Percentiles rank a stretch among this genome's conserved stretches.
Evolutionary conservation across 139 green algal genomes (phyloP).

Genomic region (Picochlorum sp.): DNA sequence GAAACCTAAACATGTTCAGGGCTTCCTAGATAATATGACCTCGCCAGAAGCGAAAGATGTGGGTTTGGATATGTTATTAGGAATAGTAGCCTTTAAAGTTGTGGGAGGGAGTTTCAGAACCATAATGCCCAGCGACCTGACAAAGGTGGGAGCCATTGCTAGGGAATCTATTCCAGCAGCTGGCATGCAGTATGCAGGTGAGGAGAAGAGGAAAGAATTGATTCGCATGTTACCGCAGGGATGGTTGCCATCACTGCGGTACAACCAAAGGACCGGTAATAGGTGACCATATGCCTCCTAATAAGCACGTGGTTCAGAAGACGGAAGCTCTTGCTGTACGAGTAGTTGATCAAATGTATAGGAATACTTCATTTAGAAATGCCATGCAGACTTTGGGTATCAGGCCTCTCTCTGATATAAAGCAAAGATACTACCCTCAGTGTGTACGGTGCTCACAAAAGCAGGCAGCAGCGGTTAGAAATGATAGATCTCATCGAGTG

Average conservation of each 20-base stretch:
- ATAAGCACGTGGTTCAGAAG: conserved; percentile 45
- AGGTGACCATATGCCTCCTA: conserved; percentile 77
- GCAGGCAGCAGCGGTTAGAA: conserved; percentile 45
- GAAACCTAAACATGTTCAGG: neutral
- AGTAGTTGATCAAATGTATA: neutral
- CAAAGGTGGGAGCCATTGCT: conserved; percentile 48
- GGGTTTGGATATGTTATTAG: conserved; percentile 43
- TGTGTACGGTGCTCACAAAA: conserved; percentile 46
- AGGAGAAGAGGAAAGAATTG: conserved; percentile 32
- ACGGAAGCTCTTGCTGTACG: neutral
- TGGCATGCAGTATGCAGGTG: conserved; percentile 41
- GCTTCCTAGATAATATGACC: conserved; percentile 11
- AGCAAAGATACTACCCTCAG: conserved; percentile 41
- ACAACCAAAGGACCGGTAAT: conserved; percentile 37
- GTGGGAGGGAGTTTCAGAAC: conserved; percentile 52
- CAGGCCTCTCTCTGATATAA: conserved; percentile 8
- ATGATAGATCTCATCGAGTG: conserved; percentile 33
- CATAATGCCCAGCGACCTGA: conserved; percentile 64
- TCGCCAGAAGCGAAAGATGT: conserved; percentile 23
- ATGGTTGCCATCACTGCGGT: conserved; percentile 78
- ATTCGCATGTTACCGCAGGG: conserved; percentile 31
- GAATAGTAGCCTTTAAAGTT: conserved; percentile 48
- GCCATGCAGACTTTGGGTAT: conserved; percentile 12
- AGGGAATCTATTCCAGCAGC: conserved; percentile 45
- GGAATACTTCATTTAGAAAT: neutral